These are phyloP conservation scores for Termitomyces sp. DNA, from an alignment of 768 basidiomycete species.

Conservation along the genomic window DNA sequence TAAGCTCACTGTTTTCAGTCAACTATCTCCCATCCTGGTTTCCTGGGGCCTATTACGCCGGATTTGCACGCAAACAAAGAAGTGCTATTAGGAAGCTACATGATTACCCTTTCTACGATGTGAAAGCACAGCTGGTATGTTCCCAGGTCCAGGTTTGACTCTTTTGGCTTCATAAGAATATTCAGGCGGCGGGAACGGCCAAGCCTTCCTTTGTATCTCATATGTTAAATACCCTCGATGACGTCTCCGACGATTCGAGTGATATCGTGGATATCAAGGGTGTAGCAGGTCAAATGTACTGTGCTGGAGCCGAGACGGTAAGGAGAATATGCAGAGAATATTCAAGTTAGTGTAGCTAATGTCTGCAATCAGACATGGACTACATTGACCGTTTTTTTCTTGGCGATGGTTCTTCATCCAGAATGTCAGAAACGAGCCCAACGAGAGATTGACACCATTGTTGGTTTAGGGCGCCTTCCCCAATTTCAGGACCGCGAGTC, in stretches of 20 bases:
- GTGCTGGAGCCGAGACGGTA: conserved; percentile 38
- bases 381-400: conserved; percentile 25
- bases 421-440: conserved; percentile 7
- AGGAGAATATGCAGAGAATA: conserved; percentile 1
- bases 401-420: conserved; percentile 4
- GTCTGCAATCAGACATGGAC: conserved; percentile 25
- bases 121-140: conserved; percentile 31
- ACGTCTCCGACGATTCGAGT: conserved; percentile 1
- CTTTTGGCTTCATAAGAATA: neutral
- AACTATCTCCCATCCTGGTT: conserved; percentile 31
- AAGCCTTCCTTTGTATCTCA: conserved; percentile 21
- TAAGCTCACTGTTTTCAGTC: conserved; percentile 19
- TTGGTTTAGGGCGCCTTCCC: neutral
- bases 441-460: conserved; percentile 2
- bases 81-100: conserved; percentile 19
- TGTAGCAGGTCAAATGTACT: conserved; percentile 18
- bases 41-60: conserved; percentile 24
- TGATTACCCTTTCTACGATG: conserved; percentile 28
- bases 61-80: conserved; percentile 14
- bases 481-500: conserved; percentile 6
- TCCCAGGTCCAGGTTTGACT: neutral
- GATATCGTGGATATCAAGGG: conserved; percentile 19
- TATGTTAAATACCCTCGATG: conserved; percentile 15
- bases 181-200: conserved; percentile 22
- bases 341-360: neutral